Base-by-base conservation (phyloP, 2,329 filamentous ascomycete species). In the Xylariomycetidae sp. region DNA sequence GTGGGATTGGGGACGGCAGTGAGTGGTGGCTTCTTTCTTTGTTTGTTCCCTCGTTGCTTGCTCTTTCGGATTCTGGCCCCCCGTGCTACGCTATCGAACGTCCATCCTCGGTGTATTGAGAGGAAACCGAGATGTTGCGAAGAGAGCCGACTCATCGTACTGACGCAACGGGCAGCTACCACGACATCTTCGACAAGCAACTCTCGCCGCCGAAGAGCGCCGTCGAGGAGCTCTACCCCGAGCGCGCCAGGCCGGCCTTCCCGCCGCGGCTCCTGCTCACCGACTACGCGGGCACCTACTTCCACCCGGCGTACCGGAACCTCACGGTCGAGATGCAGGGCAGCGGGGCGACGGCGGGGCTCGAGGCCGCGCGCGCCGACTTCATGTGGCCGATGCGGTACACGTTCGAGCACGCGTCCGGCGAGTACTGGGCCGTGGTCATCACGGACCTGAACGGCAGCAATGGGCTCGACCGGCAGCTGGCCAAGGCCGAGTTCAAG, bases 271-370 rank as follows among this genome's bases (percentile, higher is more conserved):
- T 64, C 12, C 56, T 61, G 0, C 43, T 68, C 4, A 38, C 46
- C 12, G 46, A 47, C 22, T 61, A 63, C 38, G 43, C 48, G 2
- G 69, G 69, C 3, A 63, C 54, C 2, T 73, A 71, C 42, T 60
- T 50, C 38, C 57, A 71, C 33, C 56, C 59, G 2, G 65, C 57
- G 4, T 70, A 70, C 48, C 58, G 57, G 18, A 57, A 55, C 40
- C 31, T 60, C 32, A 57, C 50, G 2, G 28, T 61, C 7, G 31
- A 48, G 28, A 8, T 18, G 25, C 8, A 15, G 15, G 29, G 13
- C 10, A 19, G 12, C 10, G 17, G 10, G 14, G 29, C 9, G 6
- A 25, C 18, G 12, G 9, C 17, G 4, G 13, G 46, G 22, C 44
- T 56, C 24, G 43, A 42, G 25, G 57, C 55, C 0, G 38, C 49